Percentiles rank a stretch among this genome's conserved stretches.
phyloP scores from a whole-genome alignment of 208 protist genomes.

The Acanthamoeba lenticulata region DNA sequence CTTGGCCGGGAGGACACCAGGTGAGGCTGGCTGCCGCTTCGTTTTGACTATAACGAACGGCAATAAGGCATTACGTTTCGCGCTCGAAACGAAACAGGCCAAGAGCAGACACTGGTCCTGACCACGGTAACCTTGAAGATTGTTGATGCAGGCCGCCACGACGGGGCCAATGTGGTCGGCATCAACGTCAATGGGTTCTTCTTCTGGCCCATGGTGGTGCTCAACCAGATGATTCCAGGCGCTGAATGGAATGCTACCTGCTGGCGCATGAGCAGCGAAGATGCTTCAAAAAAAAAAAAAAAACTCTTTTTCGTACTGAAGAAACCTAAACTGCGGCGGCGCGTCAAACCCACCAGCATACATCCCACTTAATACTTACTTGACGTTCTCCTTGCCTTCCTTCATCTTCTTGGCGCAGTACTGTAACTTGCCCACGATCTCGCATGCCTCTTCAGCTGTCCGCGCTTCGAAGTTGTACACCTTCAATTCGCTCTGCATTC shows the following conservation, averaged over 20 bases:
- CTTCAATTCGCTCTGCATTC: background rate
- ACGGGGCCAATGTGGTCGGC: background rate
- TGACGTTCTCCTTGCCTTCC: constrained; percentile 30
- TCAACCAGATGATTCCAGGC: background rate
- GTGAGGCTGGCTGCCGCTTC: background rate
- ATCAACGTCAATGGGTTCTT: background rate
- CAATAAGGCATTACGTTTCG: background rate
- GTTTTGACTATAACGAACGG: background rate
- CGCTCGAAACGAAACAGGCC: background rate
- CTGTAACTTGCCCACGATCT: constrained; percentile 52
- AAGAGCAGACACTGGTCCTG: background rate
- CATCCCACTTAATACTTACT: too few species aligned
- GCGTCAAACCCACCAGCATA: too few species aligned
- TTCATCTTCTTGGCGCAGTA: constrained; percentile 53
- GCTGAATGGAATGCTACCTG: background rate
- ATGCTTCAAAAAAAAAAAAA: background rate
- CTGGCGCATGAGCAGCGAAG: background rate
- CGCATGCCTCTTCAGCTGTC: constrained; percentile 20
- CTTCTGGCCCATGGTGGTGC: background rate
- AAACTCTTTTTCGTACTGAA: background rate
- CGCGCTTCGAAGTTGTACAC: background rate
- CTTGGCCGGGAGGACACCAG: background rate
- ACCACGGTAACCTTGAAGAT: background rate
- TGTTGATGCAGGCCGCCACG: background rate
- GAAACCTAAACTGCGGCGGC: too few species aligned